Evolutionary conservation across 495 filamentous ascomycete genomes (phyloP).

Genomic region (Tetracladium setigerum): DNA sequence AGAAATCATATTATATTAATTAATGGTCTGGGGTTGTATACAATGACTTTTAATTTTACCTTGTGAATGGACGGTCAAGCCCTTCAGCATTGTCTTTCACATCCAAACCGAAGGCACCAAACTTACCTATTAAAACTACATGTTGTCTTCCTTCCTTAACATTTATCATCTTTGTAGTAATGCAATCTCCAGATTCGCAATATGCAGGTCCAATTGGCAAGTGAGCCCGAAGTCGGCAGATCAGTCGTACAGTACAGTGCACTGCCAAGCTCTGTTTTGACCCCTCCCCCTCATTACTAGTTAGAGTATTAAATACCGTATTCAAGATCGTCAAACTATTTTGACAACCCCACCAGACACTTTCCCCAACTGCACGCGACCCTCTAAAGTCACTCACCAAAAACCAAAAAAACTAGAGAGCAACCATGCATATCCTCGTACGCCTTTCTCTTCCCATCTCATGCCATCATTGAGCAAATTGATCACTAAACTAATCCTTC

Average conservation of each 20-base stretch:
- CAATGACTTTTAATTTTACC: no score
- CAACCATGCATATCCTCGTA: constrained; percentile 32
- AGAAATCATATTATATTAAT: no score
- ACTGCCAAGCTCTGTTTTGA: neutral
- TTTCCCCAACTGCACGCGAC: neutral
- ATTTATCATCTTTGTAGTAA: no score
- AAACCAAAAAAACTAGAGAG: constrained; percentile 1
- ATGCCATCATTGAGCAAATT: constrained; percentile 46
- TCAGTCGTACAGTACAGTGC: no score
- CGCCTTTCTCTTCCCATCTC: constrained; percentile 1
- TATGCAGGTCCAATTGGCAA: no score
- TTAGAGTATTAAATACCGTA: no score
- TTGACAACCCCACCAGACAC: neutral
- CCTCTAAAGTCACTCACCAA: neutral
- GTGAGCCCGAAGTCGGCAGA: no score
- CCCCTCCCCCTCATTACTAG: neutral
- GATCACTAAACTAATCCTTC: constrained; percentile 56
- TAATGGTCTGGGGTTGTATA: no score
- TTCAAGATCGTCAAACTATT: neutral
- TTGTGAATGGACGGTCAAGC: neutral
- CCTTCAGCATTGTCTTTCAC: neutral
- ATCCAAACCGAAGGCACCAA: neutral
- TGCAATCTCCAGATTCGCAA: no score
- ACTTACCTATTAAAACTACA: neutral
- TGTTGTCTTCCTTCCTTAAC: neutral